These are phyloP conservation scores for Pelargonium exstipulatum DNA, from an alignment of 441 rosid genomes.

Conservation along the genomic window DNA sequence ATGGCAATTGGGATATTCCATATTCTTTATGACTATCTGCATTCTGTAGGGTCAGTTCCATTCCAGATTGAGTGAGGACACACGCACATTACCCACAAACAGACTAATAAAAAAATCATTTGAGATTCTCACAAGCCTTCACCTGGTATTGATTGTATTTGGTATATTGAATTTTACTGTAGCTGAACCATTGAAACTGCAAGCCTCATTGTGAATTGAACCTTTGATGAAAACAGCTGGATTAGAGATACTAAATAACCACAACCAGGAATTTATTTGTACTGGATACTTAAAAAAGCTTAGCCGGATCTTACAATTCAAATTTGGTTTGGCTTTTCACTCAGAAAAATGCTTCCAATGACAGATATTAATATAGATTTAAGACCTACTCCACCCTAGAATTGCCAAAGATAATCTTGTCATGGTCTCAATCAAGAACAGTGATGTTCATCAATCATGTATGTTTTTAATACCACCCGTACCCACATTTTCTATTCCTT, in stretches of 20 bases:
- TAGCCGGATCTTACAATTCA: background rate
- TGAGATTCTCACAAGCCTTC: no score
- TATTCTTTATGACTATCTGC: no score
- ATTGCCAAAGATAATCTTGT: background rate
- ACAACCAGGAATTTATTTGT: background rate
- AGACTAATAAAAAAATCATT: no score
- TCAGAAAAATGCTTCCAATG: no score
- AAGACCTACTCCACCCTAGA: background rate
- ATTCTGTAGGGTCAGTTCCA: no score
- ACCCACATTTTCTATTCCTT: background rate
- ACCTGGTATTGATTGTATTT: no score
- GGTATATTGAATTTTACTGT: no score
- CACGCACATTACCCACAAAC: no score
- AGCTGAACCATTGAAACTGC: no score
- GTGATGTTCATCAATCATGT: background rate
- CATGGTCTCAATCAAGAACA: background rate
- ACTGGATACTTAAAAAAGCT: background rate
- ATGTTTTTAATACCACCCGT: background rate
- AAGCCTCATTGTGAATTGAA: background rate
- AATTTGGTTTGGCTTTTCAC: background rate
- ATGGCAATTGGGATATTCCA: no score
- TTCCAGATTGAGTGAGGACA: no score
- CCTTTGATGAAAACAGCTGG: background rate
- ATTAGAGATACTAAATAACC: background rate
- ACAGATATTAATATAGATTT: background rate